Conservation (phyloP, 2,329 filamentous ascomycete genomes). For the Penicillium crustosum region DNA sequence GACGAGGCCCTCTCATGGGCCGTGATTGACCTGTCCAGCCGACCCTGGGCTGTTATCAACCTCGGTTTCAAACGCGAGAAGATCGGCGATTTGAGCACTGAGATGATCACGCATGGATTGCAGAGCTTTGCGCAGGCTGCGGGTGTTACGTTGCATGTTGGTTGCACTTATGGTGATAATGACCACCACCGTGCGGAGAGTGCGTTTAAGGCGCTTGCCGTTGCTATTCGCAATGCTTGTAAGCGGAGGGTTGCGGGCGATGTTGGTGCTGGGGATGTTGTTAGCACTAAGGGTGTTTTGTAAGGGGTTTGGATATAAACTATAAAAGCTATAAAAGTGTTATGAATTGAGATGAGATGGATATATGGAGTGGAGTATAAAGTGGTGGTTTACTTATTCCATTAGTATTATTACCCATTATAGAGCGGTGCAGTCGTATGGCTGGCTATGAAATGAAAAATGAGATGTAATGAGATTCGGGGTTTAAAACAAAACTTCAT, state of each 20-base stretch:
- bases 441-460: background rate
- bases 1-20: constrained; percentile 93
- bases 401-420: background rate
- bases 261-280: constrained; percentile 84
- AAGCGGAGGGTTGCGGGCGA: constrained; percentile 71
- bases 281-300: constrained; percentile 93
- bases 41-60: constrained; percentile 80
- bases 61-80: constrained; percentile 86
- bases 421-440: background rate
- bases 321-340: constrained; percentile 2
- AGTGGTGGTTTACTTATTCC: background rate
- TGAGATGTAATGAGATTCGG: background rate
- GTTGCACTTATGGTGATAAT: constrained; percentile 85
- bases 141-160: constrained; percentile 90
- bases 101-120: constrained; percentile 97
- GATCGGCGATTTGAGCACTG: constrained; percentile 86
- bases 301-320: constrained; percentile 29
- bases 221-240: constrained; percentile 78
- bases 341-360: constrained; percentile 7
- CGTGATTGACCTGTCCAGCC: constrained; percentile 91
- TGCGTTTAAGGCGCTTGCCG: constrained; percentile 92
- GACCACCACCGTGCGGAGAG: constrained; percentile 96
- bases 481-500: background rate
- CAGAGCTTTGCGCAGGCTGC: constrained; percentile 91
- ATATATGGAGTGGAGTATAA: background rate